Base-by-base conservation (phyloP, 2,329 filamentous ascomycete species). In the Colletotrichum sp. region DNA sequence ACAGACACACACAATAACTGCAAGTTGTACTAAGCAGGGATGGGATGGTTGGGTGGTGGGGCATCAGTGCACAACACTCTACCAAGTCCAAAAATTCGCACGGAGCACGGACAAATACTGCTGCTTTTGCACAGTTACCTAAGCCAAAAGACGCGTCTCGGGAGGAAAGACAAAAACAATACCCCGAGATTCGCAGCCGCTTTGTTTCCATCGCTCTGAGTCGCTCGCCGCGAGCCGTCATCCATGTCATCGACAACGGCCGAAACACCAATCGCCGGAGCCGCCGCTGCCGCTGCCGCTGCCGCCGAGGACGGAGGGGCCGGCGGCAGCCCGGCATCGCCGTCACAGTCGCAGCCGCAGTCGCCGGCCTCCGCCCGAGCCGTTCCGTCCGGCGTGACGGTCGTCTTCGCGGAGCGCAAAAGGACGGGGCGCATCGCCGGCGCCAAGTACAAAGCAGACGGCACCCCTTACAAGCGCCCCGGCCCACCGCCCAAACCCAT, bases 361-460 rank as follows among this genome's bases (percentile, higher is more conserved):
- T 44, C 13, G 7, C 44, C 39, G 15, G 36, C 12, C 44, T n/a
- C 39, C 25, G 25, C 39, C 32, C 19, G 63, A 22, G 25, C 67
- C 32, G 30, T 71, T 15, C 59, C 32, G 3, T 44, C 28, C n/a
- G 71, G 67, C 13, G 59, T 64, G 44, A 64, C 59, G 27, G 59
- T 64, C 6, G 59, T 74, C 66, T 70, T 44, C 27, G 39, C 71
- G 22, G 65, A 70, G 57, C 55, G 65, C n/a, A 63, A 52, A 30
- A 19, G 71, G 16, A 70, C 36, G n/a, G 65, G 65, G 16, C 68
- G 25, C 44, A 6, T 66, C 22, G 44, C 68, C 12, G 69, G 69
- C 48, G 19, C 44, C 34, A 68, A 34, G 27, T 67, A 67, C 64
- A 72, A 73, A 16, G 68, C 72, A n/a, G 60, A 74, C 48, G 72